phyloP scores from a whole-genome alignment of 495 filamentous ascomycete genomes.

The Penicillium cataractarum region DNA sequence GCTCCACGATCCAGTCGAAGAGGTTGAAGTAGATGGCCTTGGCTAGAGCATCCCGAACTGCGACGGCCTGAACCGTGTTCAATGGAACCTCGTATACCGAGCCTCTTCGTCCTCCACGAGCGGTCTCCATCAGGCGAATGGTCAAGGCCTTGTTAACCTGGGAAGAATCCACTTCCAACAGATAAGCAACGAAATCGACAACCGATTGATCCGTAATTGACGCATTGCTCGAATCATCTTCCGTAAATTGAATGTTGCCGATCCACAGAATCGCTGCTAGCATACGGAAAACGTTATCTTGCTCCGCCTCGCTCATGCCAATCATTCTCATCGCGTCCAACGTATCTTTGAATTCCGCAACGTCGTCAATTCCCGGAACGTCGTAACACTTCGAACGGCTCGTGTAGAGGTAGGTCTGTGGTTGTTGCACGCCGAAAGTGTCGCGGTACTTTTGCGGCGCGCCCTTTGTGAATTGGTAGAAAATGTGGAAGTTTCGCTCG shows the following conservation, averaged over 20 bases:
- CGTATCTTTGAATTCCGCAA: constrained; percentile 88
- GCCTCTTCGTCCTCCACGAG: constrained; percentile 76
- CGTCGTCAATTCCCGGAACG: constrained; percentile 90
- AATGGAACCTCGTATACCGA: constrained; percentile 90
- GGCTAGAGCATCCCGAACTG: constrained; percentile 90
- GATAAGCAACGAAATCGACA: constrained; percentile 90
- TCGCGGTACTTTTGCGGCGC: constrained; percentile 84
- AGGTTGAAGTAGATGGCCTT: constrained; percentile 97
- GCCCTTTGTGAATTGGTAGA: constrained; percentile 98
- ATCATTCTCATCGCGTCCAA: constrained; percentile 93
- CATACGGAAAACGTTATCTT: constrained; percentile 97
- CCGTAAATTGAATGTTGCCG: constrained; percentile 86
- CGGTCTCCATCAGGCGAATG: constrained; percentile 85
- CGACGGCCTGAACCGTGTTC: constrained; percentile 85
- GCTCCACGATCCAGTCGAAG: constrained; percentile 97
- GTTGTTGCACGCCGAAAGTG: constrained; percentile 84
- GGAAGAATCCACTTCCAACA: constrained; percentile 83
- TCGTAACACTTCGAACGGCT: constrained; percentile 92
- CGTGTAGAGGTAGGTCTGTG: constrained; percentile 93
- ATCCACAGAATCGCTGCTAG: constrained; percentile 91
- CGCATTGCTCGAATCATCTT: constrained; percentile 89
- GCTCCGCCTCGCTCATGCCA: constrained; percentile 83
- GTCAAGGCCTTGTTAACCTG: constrained; percentile 89
- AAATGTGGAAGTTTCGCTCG: constrained; percentile 99
- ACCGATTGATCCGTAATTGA: constrained; percentile 83